Base-by-base conservation (phyloP, 2,329 filamentous ascomycete genomes). In the Fusarium sp. region DNA sequence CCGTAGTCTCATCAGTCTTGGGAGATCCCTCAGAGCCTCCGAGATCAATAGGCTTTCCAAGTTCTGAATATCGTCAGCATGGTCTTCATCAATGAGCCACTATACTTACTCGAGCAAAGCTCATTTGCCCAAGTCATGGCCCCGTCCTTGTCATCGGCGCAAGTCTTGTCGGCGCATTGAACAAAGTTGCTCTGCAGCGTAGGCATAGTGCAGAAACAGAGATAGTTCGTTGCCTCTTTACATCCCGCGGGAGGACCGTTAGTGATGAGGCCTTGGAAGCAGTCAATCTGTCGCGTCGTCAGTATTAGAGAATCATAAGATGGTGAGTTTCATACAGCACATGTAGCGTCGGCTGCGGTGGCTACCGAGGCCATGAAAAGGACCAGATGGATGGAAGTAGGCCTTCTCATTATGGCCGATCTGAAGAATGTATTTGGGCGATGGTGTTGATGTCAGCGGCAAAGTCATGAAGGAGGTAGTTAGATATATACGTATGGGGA, bases 101-200 rank as follows among this genome's bases (percentile, higher is more conserved):
- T 54, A 1, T 13, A 46, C 64, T 32, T 23, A 73, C 72, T 72
- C 2, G 10, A n/a, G 85, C 88, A 80, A n/a, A 80, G 67, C 32
- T 75, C 70, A 23, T 73, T 68, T 6, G 77, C 77, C 38, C 79
- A 80, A 13, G 28, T 32, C 33, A 79, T 58, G 21, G 77, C 73
- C 4, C 49, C 57, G 8, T 65, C 46, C 15, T 67, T 70, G 0
- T 72, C 59, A 13, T 43, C 33, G 37, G 65, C 50, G 21, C 65
- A 69, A 52, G 69, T 68, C 19, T 50, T 54, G 13, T 73, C 56
- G 25, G 67, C 60, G 21, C 78, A 79, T 23, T 80, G 69, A 5
- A 71, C 42, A 62, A 79, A 80, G 59, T 74, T 75, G 28, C 46
- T 35, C 42, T 80, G 78, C 4, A 79, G 73, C 1, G 53, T 47